Percentiles rank a stretch among this genome's conserved stretches.
Evolutionary conservation across 2,329 filamentous ascomycete species (phyloP).

Genomic region (Pestalotiopsis fici): DNA sequence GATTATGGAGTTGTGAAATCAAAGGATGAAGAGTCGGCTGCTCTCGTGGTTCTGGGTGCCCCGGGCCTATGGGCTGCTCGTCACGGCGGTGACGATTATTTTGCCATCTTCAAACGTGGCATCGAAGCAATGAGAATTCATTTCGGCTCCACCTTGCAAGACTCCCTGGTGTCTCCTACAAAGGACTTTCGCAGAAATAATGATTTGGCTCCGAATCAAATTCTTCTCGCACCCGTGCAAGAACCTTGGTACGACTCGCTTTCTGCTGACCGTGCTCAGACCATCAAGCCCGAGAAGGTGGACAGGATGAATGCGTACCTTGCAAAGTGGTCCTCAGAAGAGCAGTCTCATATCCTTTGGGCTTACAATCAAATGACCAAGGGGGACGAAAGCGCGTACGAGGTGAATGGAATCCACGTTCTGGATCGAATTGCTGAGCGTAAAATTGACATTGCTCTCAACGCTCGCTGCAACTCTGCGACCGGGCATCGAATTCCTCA

Average conservation of each 20-base stretch:
- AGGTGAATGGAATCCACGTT: slow-evolving; percentile 50
- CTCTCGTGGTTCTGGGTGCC: slow-evolving; percentile 52
- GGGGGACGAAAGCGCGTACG: slow-evolving; percentile 35
- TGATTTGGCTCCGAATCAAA: slow-evolving; percentile 23
- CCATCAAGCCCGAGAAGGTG: slow-evolving; percentile 49
- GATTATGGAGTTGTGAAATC: slow-evolving; percentile 17
- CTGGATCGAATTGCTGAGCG: slow-evolving; percentile 42
- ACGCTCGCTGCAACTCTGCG: slow-evolving; percentile 54
- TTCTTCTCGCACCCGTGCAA: slow-evolving; percentile 45
- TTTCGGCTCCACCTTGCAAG: slow-evolving; percentile 24
- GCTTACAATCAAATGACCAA: slow-evolving; percentile 50
- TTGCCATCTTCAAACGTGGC: slow-evolving; percentile 44
- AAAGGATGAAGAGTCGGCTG: slow-evolving; percentile 33
- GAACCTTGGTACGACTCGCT: slow-evolving; percentile 44
- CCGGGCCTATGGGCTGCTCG: slow-evolving; percentile 57
- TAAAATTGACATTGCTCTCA: slow-evolving; percentile 55
- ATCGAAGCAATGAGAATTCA: slow-evolving; percentile 46
- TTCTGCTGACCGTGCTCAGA: slow-evolving; percentile 37
- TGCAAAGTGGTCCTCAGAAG: slow-evolving; percentile 38
- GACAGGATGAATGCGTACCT: slow-evolving; percentile 55
- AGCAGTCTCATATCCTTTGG: slow-evolving; percentile 47
- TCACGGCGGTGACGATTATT: slow-evolving; percentile 45
- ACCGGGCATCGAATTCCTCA: slow-evolving; percentile 40
- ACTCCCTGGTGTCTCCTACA: slow-evolving; percentile 18
- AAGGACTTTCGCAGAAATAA: slow-evolving; percentile 10